Evolutionary conservation across 1,284 basidiomycete genomes (phyloP).

Genomic region (Tilletia caries): DNA sequence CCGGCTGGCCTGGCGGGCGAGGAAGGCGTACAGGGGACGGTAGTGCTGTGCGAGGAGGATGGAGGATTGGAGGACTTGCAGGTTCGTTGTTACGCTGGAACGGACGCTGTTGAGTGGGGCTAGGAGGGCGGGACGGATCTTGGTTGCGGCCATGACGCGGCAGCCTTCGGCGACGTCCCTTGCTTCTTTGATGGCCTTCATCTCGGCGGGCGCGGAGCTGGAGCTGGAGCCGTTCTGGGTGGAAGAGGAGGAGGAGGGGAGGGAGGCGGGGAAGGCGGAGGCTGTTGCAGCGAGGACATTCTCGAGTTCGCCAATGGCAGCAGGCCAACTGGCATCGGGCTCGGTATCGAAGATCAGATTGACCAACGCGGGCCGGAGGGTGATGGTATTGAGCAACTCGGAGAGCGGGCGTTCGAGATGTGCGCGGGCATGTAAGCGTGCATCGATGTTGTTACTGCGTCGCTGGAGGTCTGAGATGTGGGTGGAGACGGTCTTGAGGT

Average conservation of each 20-base stretch:
- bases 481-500: conserved; percentile 85
- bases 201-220: conserved; percentile 9
- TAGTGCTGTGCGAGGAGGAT: conserved; percentile 75
- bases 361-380: conserved; percentile 75
- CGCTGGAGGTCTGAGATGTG: conserved; percentile 91
- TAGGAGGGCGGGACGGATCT: conserved; percentile 82
- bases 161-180: conserved; percentile 78
- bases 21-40: conserved; percentile 72
- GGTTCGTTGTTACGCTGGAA: conserved; percentile 79
- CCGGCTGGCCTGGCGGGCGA: conserved; percentile 74
- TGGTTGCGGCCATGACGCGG: conserved; percentile 80
- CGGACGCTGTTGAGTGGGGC: conserved; percentile 77
- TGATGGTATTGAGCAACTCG: conserved; percentile 72
- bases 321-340: conserved; percentile 66
- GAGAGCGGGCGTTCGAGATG: conserved; percentile 82
- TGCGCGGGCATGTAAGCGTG: conserved; percentile 73
- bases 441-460: conserved; percentile 83
- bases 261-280: background rate
- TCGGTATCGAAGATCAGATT: conserved; percentile 80
- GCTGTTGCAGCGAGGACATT: conserved; percentile 63
- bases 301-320: conserved; percentile 75
- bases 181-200: conserved; percentile 78
- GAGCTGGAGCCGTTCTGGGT: background rate
- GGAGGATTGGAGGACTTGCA: conserved; percentile 86
- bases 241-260: background rate